A percentile compares a stretch with the other conserved stretches of the same genome.
Evolutionary conservation across 164 flowering plant genomes (phyloP).

Genomic region (Vitis vinifera): ASM3070453v1 NC_081805.1:12314001-12314500

Average conservation of each 20-base stretch:
- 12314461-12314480: background rate
- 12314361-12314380: background rate
- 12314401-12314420: too few species aligned
- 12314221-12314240: background rate
- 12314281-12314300: slow-evolving; percentile 16
- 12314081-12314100: background rate
- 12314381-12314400: too few species aligned
- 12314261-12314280: background rate
- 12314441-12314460: background rate
- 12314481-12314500: background rate
- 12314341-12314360: slow-evolving; percentile 16
- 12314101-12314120: slow-evolving; percentile 1
- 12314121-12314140: background rate
- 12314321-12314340: background rate
- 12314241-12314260: background rate
- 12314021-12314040: background rate
- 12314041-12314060: too few species aligned
- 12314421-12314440: background rate
- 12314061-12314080: background rate
- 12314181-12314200: too few species aligned
- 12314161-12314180: background rate
- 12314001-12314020: slow-evolving; percentile 16
- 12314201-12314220: background rate
- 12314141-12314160: slow-evolving; percentile 17
- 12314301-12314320: too few species aligned